Evolutionary conservation across 306 rosid species (phyloP), one percentile per base, ranked within the genome.

Genomic region (Prunus fruticosa): DNA sequence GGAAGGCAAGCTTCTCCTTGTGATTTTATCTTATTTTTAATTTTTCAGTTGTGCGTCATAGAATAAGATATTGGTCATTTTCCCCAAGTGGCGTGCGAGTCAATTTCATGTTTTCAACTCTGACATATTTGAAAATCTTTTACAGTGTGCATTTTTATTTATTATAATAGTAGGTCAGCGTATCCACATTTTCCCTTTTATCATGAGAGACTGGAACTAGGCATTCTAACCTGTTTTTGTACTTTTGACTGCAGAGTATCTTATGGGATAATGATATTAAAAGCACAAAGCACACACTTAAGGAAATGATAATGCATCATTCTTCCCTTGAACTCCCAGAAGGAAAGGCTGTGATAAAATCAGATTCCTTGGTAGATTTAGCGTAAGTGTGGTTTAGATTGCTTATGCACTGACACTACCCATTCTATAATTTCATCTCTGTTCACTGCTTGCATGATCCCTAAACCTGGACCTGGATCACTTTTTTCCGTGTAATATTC

Each of bases 231-330:
- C 8, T 41, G 32, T n/a, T 16, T 25, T 64, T 43, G 54, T 11
- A 7, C 25, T 46, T 73, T 68, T 80, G 49, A 74, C 75, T 69
- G 65, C 92, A 93, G 98, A 83, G 98, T 85, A 84, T 93, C 87
- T 88, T 91, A 63, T 93, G 98, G 98, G 97, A 89, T 73, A 93
- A 89, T 81, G 98, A 93, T 80, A 73, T 93, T 45, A 93, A 87
- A 88, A 87, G 87, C 84, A 93, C 93, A 53, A 93, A 89, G 84
- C 84, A 88, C 75, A 91, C 98, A 38, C 71, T 93, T 71, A 93
- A 80, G 82, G 96, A 93, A 73, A 93, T 93, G 88, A 89, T 88
- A 83, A 83, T 77, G 75, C 89, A 83, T 87, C 70, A 93, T 88
- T 83, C 96, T 65, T 88, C 79, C 79, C 90, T 91, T 47, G 98